phyloP scores from a whole-genome alignment of 2,329 filamentous ascomycete species.

The Penicillium sp. region DNA sequence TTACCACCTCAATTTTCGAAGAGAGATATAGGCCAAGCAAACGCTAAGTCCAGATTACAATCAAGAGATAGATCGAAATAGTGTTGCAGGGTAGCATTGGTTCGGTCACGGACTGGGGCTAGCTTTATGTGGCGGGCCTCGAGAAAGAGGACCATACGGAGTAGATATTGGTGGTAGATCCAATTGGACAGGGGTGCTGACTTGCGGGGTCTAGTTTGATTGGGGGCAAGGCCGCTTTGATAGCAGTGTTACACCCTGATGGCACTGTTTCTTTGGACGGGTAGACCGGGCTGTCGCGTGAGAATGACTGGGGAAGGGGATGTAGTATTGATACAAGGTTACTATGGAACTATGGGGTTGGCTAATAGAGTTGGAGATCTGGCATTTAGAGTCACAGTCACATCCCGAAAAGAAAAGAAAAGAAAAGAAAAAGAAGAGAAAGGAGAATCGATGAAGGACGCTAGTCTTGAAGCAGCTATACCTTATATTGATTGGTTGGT shows the following conservation, averaged over 20 bases:
- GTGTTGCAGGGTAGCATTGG: conserved; percentile 9
- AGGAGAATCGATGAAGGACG: not conserved
- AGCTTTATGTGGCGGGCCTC: not conserved
- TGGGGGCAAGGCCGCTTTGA: conserved; percentile 15
- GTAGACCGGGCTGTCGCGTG: not conserved
- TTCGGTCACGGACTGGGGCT: not conserved
- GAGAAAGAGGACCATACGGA: not conserved
- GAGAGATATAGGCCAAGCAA: not conserved
- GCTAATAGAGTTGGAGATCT: not conserved
- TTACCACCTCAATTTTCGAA: not conserved
- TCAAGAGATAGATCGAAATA: not conserved
- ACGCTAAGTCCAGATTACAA: not conserved
- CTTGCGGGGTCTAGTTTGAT: not conserved
- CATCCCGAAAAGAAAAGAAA: not conserved
- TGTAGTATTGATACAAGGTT: conserved; percentile 5
- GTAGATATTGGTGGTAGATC: not conserved
- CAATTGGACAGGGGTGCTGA: not conserved
- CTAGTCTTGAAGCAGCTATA: not conserved
- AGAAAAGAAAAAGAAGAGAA: not conserved
- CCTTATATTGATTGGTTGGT: not conserved
- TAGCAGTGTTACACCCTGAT: conserved; percentile 25
- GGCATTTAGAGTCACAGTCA: not conserved
- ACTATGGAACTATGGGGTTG: not conserved
- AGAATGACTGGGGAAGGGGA: not conserved
- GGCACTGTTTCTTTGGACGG: conserved; percentile 10